Base-by-base conservation (phyloP, 1,284 basidiomycete species). In the Ceratobasidium sp. region DNA sequence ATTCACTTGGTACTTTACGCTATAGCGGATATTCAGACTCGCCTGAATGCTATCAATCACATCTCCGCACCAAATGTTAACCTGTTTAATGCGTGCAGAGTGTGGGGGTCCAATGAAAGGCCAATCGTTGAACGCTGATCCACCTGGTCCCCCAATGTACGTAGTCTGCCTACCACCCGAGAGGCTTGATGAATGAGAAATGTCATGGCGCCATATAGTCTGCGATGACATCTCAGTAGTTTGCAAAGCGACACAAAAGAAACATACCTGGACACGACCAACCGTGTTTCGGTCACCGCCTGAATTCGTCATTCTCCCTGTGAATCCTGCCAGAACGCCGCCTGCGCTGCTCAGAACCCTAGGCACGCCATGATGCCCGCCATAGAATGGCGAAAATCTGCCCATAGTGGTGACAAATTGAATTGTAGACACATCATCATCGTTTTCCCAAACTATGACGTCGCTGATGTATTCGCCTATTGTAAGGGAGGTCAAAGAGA, bases 391-490 rank as follows among this genome's bases (percentile, higher is more conserved):
- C 15, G 70, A 72, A 26, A 46, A 15, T 46, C 33, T 44, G 7
- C 70, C 55, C 13, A 12, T 18, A n/a, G 15, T 72, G 6, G 56
- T 72, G 58, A 72, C 55, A 49, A 72, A 72, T 23, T 72, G 70
- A 9, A 72, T 2, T 2, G 44, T 56, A n/a, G 6, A 26, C n/a
- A 72, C 53, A 15, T 56, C 4, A 3, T 28, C 39, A 2, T 18
- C 20, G 12, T 60, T 33, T 15, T 15, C 28, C 53, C 70, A 60
- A 28, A 44, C 40, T n/a, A 72, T 53, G 15, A 72, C 55, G 12
- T 72, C 70, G 55, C n/a, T 26, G n/a, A 72, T 72, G 56, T 72
- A 40, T 60, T 72, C 70, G 20, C 56, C 70, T 72, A n/a, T n/a
- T n/a, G 20, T n/a, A 53, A 18, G 20, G 20, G 23, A 53, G 23